Evolutionary conservation across 108 stramenopile species (phyloP).

Genomic region (Pseudonitzschia delicatissima): DNA sequence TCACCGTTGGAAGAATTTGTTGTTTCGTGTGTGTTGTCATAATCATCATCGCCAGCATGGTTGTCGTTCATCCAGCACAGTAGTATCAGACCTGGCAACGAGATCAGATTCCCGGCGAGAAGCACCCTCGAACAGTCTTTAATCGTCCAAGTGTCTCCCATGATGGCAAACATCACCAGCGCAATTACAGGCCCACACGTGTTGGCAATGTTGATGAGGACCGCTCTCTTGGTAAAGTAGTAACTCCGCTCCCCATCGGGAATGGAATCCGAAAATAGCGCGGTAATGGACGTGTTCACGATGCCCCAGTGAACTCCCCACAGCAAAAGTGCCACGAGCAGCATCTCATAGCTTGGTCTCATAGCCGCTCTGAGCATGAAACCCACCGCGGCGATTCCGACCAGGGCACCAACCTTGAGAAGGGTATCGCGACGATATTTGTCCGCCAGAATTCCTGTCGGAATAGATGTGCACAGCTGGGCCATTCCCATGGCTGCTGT

Average conservation of each 20-base stretch:
- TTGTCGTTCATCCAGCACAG: slow-evolving; percentile 25
- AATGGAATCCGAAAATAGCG: slow-evolving; percentile 56
- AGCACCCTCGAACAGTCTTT: slow-evolving; percentile 40
- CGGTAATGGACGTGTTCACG: slow-evolving; percentile 35
- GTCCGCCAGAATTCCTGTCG: slow-evolving; percentile 47
- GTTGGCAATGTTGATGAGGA: slow-evolving; percentile 31
- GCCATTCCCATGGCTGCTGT: slow-evolving; percentile 51
- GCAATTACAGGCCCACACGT: slow-evolving; percentile 37
- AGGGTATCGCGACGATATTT: slow-evolving; percentile 39
- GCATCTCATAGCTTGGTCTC: slow-evolving; percentile 10
- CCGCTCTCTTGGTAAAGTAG: slow-evolving; percentile 3
- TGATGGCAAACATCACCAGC: slow-evolving; percentile 28
- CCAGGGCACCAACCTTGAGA: slow-evolving; percentile 25
- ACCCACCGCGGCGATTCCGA: slow-evolving; percentile 33
- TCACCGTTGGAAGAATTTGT: too few species aligned
- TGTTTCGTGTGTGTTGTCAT: too few species aligned
- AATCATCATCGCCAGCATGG: too few species aligned
- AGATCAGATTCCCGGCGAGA: slow-evolving; percentile 30
- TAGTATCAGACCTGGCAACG: slow-evolving; percentile 21
- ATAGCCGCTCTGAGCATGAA: slow-evolving; percentile 16
- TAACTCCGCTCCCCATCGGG: slow-evolving; percentile 33
- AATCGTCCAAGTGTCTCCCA: slow-evolving; percentile 44
- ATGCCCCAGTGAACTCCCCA: slow-evolving; percentile 59
- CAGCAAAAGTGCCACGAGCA: slow-evolving; percentile 28
- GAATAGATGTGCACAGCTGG: slow-evolving; percentile 40